Base-by-base conservation (phyloP, 352 stramenopile species). In the Pythium diclinum region DNA sequence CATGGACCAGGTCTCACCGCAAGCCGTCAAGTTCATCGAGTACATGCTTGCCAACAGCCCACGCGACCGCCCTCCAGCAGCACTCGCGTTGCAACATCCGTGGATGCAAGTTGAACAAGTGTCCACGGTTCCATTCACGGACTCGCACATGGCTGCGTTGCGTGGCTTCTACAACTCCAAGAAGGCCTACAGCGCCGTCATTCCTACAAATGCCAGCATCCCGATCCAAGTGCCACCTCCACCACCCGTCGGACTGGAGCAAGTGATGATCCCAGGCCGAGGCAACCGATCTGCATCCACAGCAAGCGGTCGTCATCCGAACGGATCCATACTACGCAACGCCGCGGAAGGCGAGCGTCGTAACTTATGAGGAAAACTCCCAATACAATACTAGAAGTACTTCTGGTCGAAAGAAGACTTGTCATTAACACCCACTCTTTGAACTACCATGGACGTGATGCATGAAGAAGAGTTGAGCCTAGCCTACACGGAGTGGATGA, bases 21-120 rank as follows among this genome's bases (percentile, higher is more conserved):
- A 87, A 33, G 86, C 83, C 19, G 78, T 76, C 63, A 88, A 92
- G 65, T 94, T 94, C 65, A 85, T 94, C 53, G 71, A 88, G 62
- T 87, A 90, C 33, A 69, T 92, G 67, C 72, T 94, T 0, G 74
- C 87, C 51, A 62, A 75, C 23, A 83, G 88, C 19, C 77, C 81
- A 17, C 40, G 60, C n/a, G 76, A 90, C 32, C 81, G 85, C 0
- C 83, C 83, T 14, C 76, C 81, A 34, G 85, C 85, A 17, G 75
- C 70, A 19, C 73, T 87, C 68, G 81, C 82, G 28, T 54, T 92
- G 51, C 75, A 80, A 54, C 85, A 94, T 30, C 83, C 85, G 60
- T 94, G 85, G 85, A 71, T 92, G 32, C 77, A 89, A 40, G 25
- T 61, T 0, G 80, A 88, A 30, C 40, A 66, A 10, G 63, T 66